Evolutionary conservation across 495 filamentous ascomycete species (phyloP), one percentile per base, ranked within the genome.

Genomic region (Aspergillus heteromorphus): DNA sequence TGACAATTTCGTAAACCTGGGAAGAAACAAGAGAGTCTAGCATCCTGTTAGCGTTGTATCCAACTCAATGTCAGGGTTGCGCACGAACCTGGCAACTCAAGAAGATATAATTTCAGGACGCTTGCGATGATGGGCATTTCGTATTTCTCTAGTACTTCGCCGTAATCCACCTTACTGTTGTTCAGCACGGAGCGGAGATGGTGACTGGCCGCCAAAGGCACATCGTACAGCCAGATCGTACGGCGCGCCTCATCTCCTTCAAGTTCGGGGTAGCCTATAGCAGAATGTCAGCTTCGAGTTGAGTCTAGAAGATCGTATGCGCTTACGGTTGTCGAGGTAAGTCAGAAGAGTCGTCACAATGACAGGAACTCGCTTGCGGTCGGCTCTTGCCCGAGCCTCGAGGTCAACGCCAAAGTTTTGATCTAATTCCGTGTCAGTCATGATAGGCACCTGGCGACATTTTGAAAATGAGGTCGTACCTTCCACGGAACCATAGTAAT

Each of bases 401-500:
- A 99, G 83, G 61, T 99, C 93, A 31, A 99, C 89, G 57, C 93
- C 93, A 65, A 97, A 99, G 8, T 91, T 96, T 78, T 97, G 90
- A 65, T 97, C 92, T 85, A 48, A 14, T 21, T 30, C 31, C 14
- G 10, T n/a, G 53, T 74, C 41, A 73, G 67, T 27, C 4, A 30
- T 29, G 21, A 40, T 25, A 7, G n/a, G 14, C 3, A 20, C n/a
- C 19, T 16, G 2, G 16, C 38, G 1, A 27, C 13, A 31, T 34
- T 4, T 19, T 14, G 6, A 16, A 20, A n/a, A 21, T 1, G 29
- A 17, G 3, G 16, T 31, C 65, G 53, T 67, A 85, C 82, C 83
- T 73, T 96, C 93, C 7, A 95, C 91, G 45, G 88, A 89, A 61
- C 96, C 96, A 73, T 99, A 99, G 71, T 99, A 99, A 70, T 96